Base-by-base conservation (phyloP, 148 eudicot species). In the Oxyria digyna region DNA sequence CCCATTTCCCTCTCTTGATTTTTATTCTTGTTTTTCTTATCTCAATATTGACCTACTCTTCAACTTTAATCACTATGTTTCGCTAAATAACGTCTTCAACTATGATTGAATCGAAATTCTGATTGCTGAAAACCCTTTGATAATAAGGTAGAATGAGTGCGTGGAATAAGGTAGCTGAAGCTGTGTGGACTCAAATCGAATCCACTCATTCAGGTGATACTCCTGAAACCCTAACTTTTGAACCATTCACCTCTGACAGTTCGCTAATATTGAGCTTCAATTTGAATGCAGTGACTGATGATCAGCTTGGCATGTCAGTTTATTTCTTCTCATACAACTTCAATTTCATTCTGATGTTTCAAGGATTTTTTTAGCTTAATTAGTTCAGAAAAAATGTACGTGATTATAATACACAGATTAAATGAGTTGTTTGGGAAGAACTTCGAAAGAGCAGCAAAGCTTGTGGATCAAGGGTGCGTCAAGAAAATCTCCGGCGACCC, bases 341-440 rank as follows among this genome's bases (percentile, higher is more conserved):
- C 21, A 42, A 42, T 66, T 8, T 29, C 26, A 1, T 49, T 26
- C 11, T 54, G 4, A 21, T 6, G 42, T 33, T 6, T 26, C 13
- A 54, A 10, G 24, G 27, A 37, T 32, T 29, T 38, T 48, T 42
- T 8, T 69, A n/a, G 45, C 38, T 59, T 13, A 59, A 29, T 59
- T 13, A 59, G 65, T 29, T 59, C 14, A 59, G 65, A 8, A 26
- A 24, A 3, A 27, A 40, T 40, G 42, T 64, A 69, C 66, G 5
- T 15, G 35, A 24, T 55, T n/a, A 14, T 6, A 27, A 31, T 15
- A 31, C 41, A 23, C 79, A 94, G 98, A 69, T 82, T 94, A 79
- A 85, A 85, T 67, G 86, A 86, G 67, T 45, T 94, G 73, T 94
- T 87, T 71, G 97, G 96, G 38, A 90, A 94, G 71, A 94, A 94